Evolutionary conservation across 345 rosid species (phyloP), one percentile per base, ranked within the genome.

Genomic region (Citrus australasica): DNA sequence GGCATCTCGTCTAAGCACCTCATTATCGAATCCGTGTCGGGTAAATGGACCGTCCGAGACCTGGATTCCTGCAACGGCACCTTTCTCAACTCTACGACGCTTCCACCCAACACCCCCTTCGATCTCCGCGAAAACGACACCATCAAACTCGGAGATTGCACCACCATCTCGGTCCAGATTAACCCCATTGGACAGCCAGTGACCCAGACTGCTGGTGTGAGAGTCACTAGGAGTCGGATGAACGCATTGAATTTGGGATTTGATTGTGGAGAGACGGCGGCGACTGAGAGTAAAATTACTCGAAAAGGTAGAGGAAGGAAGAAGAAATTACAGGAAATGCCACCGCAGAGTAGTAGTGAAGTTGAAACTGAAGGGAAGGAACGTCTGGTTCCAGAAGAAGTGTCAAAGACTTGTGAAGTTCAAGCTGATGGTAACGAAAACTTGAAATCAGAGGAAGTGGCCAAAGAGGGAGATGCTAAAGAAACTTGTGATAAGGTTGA

Each of bases 1-100:
- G 99, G 96, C 60, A 84, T 93, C 85, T 93, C 97, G 74, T 85
- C 96, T 33, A 92, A 92, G 79, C 99, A 95, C 83, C 85, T 93
- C 33, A 19, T 78, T 1, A 89, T 95, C 83, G 89, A 53, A 19
- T 86, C 84, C 42, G 85, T 73, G 32, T 93, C 93, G 0, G 92
- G 89, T 2, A 87, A 87, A 56, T 96, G 99, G 97, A 58, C 80
- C 70, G 62, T 93, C 77, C 84, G 74, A 42, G 98, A 95, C 77
- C 89, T 92, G 7, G 90, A 84, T 28, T 96, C 98, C 75, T 96
- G 97, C 67, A 96, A 96, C 67, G 99, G 99, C 30, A 94, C 98
- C 14, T 10, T 74, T 24, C 63, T 95, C 73, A 92, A 92, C 78
- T 84, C 91, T 68, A 37, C 74, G 21, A 7, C 16, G 32, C 70